Conservation (phyloP, 495 filamentous ascomycete species). For the Pseudoneurospora amorphoporcata region DNA sequence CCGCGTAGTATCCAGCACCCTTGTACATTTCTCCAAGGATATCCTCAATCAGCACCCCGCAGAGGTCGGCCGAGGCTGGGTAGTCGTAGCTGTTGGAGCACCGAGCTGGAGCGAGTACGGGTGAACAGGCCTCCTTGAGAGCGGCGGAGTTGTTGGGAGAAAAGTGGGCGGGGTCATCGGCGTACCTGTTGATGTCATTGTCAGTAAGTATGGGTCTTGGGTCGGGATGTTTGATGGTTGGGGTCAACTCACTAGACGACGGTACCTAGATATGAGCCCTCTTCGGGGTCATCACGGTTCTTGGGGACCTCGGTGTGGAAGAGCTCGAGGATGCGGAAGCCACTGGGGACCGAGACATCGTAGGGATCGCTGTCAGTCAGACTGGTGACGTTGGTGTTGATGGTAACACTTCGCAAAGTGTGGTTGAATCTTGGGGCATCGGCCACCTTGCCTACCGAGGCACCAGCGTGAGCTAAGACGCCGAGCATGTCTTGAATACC, state of each 20-base stretch:
- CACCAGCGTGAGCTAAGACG: background rate
- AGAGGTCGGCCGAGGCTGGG: background rate
- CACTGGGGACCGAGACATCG: background rate
- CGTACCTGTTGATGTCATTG: background rate
- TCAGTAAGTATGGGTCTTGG: background rate
- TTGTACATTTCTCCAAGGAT: background rate
- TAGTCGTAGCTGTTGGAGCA: background rate
- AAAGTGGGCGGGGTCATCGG: background rate
- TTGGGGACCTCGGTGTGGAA: background rate
- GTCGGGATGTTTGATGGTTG: background rate
- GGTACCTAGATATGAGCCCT: background rate
- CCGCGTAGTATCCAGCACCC: background rate
- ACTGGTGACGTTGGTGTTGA: background rate
- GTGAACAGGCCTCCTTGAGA: background rate
- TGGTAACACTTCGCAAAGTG: background rate
- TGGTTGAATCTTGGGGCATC: no score
- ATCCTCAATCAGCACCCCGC: background rate
- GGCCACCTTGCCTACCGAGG: background rate
- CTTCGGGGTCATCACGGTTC: background rate
- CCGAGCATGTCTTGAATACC: background rate
- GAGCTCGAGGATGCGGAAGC: background rate
- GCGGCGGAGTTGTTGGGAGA: background rate
- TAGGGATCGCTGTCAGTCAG: background rate
- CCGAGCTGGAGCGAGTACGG: background rate
- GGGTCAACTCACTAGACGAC: background rate